Conservation (phyloP, 176 grass and related monocot genomes). For the Canna indica region DNA sequence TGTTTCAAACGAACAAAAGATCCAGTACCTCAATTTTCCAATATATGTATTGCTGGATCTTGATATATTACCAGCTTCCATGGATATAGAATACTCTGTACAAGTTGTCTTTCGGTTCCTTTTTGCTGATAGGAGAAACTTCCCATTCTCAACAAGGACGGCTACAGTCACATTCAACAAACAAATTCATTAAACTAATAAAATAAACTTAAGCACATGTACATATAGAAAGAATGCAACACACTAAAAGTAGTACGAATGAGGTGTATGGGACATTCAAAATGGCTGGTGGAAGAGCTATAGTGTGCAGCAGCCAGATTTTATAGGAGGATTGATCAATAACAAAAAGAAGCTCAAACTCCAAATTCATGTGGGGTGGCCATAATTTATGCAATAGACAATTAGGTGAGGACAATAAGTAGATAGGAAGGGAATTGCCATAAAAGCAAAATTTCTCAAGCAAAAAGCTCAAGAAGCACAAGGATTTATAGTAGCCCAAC, state of each 20-base stretch:
- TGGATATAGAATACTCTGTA: conserved; percentile 91
- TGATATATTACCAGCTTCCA: conserved; percentile 63
- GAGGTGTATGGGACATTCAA: background rate
- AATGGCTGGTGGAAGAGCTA: background rate
- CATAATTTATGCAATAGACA: no score
- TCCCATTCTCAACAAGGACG: conserved; percentile 74
- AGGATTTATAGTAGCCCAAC: no score
- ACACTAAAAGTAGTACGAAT: background rate
- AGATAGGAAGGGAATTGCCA: no score
- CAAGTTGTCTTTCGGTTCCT: conserved; percentile 67
- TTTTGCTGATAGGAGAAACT: conserved; percentile 84
- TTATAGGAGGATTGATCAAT: no score
- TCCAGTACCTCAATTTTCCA: conserved; percentile 78
- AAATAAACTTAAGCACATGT: background rate
- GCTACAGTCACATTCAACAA: conserved; percentile 25
- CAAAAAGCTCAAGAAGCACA: no score
- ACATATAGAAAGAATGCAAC: background rate
- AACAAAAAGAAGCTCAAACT: no score
- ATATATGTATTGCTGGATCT: conserved; percentile 81
- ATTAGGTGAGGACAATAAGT: no score
- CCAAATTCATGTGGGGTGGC: no score
- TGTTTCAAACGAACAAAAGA: background rate
- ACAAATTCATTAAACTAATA: background rate
- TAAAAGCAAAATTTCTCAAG: no score
- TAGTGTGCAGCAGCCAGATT: no score